Conservation (phyloP, 176 grass and related monocot species). For the Oryza officinalis region DNA sequence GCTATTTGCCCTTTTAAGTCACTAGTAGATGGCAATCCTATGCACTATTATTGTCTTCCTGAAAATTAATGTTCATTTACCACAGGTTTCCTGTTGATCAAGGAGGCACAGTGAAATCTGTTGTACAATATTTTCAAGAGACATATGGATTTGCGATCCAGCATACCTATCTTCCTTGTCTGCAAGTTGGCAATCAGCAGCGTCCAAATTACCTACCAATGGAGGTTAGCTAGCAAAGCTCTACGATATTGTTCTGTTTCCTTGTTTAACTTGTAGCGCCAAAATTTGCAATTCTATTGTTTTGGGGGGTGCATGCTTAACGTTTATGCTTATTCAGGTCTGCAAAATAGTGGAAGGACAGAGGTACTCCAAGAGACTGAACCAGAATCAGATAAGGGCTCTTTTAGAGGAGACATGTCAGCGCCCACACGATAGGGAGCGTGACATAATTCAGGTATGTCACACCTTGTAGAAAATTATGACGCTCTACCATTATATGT, state of each 20-base stretch:
- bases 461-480: neutral
- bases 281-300: neutral
- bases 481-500: neutral
- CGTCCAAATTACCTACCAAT: constrained; percentile 95
- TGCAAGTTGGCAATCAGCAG: constrained; percentile 85
- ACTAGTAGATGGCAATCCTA: neutral
- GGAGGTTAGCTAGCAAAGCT: constrained; percentile 64
- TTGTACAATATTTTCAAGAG: constrained; percentile 97
- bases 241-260: neutral
- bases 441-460: constrained; percentile 73
- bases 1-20: neutral
- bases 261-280: neutral
- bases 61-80: constrained; percentile 8
- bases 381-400: constrained; percentile 85
- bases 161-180: constrained; percentile 83
- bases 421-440: constrained; percentile 71
- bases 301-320: neutral
- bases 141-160: constrained; percentile 92
- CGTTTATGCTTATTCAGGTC: constrained; percentile 48
- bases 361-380: constrained; percentile 87
- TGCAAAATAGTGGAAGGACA: constrained; percentile 98
- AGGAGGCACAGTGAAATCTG: constrained; percentile 77
- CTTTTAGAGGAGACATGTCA: constrained; percentile 88
- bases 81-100: constrained; percentile 86
- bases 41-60: neutral